Evolutionary conservation across 1,284 basidiomycete genomes (phyloP), one percentile per base, ranked within the genome.

Genomic region (Cronartium ribicola): DNA sequence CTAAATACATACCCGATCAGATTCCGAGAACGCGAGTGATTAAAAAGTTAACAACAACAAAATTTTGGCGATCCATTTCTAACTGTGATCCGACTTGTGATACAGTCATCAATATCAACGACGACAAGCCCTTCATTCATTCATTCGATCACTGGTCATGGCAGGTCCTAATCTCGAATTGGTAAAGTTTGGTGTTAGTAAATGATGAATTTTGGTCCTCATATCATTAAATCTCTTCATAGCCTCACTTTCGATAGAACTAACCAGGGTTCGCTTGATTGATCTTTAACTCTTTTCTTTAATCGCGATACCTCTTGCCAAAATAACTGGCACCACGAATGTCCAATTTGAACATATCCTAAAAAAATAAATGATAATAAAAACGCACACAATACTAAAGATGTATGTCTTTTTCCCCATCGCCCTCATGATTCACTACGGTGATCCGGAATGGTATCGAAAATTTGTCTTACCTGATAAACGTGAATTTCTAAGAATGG

Each of bases 361-460:
- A 22, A 69, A 40, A 36, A n/a, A n/a, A n/a, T n/a, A n/a, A n/a
- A n/a, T n/a, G n/a, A n/a, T n/a, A n/a, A 59, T 57, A 17, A 48
- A 74, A 40, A n/a, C 73, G 46, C 10, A 22, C 66, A 36, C 48
- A 70, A 92, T 91, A 83, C 93, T 93, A 78, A 88, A 87, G 1
- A 83, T 92, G 43, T 95, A 96, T 82, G 87, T 95, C 75, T 92
- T 92, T 80, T 88, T 94, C 77, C 93, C 93, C 0, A 86, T 94
- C 67, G 84, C 86, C 59, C 87, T 91, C 37, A 88, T 95, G 83
- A 83, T 93, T 67, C 90, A 94, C 81, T 94, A 91, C 79, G 92
- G 92, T 68, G 90, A 93, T 81, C 90, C 91, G 4, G 86, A 90
- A 48, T 96, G 92, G 92, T 95, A 94, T 80, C 84, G 86, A 63